Conservation (phyloP, 257 asterid species). For the Agastache rugosa region DNA sequence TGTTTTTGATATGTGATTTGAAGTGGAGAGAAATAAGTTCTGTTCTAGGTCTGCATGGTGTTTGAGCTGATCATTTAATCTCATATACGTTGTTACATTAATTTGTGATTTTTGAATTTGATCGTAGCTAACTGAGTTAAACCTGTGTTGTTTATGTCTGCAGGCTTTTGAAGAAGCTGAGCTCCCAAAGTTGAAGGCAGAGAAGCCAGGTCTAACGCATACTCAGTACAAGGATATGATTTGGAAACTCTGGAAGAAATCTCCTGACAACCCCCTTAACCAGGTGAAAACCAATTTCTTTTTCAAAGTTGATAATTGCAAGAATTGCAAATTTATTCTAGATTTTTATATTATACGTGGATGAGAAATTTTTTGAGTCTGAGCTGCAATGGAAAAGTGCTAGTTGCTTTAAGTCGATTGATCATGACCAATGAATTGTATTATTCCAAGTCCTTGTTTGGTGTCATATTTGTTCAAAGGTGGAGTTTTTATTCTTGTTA, state of each 20-base stretch:
- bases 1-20: slow-evolving; percentile 17
- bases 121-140: slow-evolving; percentile 28
- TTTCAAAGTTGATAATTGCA: background rate
- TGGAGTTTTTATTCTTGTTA: background rate
- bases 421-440: background rate
- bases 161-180: slow-evolving; percentile 75
- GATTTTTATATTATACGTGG: background rate
- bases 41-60: background rate
- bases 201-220: slow-evolving; percentile 68
- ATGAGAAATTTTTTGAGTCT: background rate
- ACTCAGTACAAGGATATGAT: slow-evolving; percentile 79
- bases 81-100: slow-evolving; percentile 7
- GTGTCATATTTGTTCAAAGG: background rate
- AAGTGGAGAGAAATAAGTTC: background rate
- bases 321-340: background rate
- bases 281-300: slow-evolving; percentile 51
- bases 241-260: slow-evolving; percentile 97
- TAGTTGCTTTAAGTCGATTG: slow-evolving; percentile 7
- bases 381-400: background rate
- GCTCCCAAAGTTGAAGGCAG: slow-evolving; percentile 58
- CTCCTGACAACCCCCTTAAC: slow-evolving; percentile 93
- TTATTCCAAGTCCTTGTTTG: background rate
- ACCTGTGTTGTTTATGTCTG: slow-evolving; percentile 29
- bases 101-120: background rate
- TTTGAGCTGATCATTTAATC: background rate